Base-by-base conservation (phyloP, 1,284 basidiomycete species). In the Trametes sp. region DNA sequence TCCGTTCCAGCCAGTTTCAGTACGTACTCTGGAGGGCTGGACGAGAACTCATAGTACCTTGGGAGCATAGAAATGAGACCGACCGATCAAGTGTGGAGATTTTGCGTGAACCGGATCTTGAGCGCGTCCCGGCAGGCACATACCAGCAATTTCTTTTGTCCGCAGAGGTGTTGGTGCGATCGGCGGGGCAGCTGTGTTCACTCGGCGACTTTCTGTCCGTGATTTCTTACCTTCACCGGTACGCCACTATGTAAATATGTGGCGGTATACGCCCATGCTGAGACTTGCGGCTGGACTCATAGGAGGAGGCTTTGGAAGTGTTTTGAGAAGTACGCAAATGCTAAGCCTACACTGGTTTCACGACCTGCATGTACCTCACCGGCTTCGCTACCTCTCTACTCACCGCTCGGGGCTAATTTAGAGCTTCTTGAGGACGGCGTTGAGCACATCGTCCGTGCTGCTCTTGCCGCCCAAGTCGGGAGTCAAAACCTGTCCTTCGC, bases 391-490 rank as follows among this genome's bases (percentile, higher is more conserved):
- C 13, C 49, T 36, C 16, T 21, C n/a, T 21, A 23, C 41, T 21
- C 41, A 21, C 8, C 19, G 19, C 41, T 21, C 19, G 2, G 19
- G 41, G 16, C n/a, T n/a, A 9, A 41, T 46, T 69, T 68, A 93
- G 64, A 98, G 84, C 75, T 84, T 83, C 78, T 88, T 91, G 68
- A 98, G 81, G 65, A 99, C 87, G 50, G 89, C 95, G 35, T 91
- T 85, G 42, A 94, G 87, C 38, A 98, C 96, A 69, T 98, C 90
- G 49, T 84, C 82, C 1, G 96, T 99, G 69, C 86, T 90, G 70
- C 88, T 87, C 72, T 82, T 93, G 35, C 98, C 98, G 42, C 95
- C 93, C 28, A 99, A 82, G 76, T 99, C 98, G 36, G 96, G 96
- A 8, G 98, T 99, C 69, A 96, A 78, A 61, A 86, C 81, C 64